Evolutionary conservation across 1,284 basidiomycete species (phyloP).

Genomic region (Boletus nobilissimus): DNA sequence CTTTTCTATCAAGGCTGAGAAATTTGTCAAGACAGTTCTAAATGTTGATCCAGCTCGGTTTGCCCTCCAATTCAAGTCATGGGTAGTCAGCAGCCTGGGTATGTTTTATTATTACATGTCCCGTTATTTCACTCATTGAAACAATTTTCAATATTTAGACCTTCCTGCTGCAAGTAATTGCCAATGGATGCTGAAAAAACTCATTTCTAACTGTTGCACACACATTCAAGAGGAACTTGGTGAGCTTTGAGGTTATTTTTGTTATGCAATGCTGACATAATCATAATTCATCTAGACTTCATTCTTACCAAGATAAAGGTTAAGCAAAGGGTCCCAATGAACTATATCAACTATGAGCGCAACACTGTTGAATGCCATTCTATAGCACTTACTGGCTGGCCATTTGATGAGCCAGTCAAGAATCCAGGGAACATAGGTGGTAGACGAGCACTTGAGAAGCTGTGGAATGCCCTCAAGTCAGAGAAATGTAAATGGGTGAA

Average conservation of each 20-base stretch:
- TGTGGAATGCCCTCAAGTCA: neutral
- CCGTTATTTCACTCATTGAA: too few species aligned
- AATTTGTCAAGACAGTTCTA: too few species aligned
- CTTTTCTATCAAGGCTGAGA: too few species aligned
- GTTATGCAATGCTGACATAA: neutral
- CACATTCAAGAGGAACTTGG: neutral
- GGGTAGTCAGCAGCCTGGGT: too few species aligned
- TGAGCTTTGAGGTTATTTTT: neutral
- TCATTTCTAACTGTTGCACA: neutral
- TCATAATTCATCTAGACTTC: neutral
- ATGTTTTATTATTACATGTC: too few species aligned
- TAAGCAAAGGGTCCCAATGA: neutral
- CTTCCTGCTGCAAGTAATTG: too few species aligned
- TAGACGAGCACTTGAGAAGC: neutral
- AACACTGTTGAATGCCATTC: too few species aligned
- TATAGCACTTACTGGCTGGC: neutral
- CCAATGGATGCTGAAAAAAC: neutral
- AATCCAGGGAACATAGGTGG: neutral
- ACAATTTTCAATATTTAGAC: too few species aligned
- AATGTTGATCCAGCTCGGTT: too few species aligned
- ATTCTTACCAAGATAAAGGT: neutral
- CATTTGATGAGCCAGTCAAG: neutral
- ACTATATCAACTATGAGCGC: neutral
- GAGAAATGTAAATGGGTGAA: neutral
- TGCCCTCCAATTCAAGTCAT: too few species aligned